Percentiles rank a stretch among this genome's conserved stretches.
These are phyloP conservation scores for Piloderma croceum DNA, from an alignment of 768 basidiomycete genomes.

Conservation along the genomic window DNA sequence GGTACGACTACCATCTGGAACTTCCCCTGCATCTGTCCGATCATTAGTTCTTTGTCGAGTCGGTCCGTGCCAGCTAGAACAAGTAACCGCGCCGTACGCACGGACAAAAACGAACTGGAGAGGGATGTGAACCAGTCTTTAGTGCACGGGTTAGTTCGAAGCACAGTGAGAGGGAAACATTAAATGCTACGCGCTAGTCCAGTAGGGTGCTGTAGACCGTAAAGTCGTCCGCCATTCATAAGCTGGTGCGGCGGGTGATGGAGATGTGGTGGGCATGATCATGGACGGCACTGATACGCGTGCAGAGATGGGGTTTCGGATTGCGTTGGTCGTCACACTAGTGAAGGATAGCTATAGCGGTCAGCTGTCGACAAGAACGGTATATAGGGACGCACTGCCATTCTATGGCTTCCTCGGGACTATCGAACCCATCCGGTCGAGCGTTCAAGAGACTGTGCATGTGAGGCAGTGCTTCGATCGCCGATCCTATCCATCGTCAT, in stretches of 20 bases:
- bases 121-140: constrained; percentile 89
- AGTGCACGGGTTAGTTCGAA: not conserved
- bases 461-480: constrained; percentile 85
- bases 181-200: constrained; percentile 60
- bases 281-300: constrained; percentile 85
- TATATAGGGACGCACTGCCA: constrained; percentile 76
- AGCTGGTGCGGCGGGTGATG: constrained; percentile 31
- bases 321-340: constrained; percentile 76
- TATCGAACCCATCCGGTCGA: constrained; percentile 81
- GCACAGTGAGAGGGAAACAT: not conserved
- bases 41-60: constrained; percentile 89
- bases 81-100: constrained; percentile 77
- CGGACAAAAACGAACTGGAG: constrained; percentile 71
- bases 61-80: constrained; percentile 91
- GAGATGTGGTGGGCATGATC: constrained; percentile 40
- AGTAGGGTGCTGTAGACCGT: constrained; percentile 79
- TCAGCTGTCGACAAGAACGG: not conserved
- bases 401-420: constrained; percentile 78
- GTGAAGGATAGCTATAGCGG: not conserved
- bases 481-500: constrained; percentile 55
- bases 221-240: constrained; percentile 85
- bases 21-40: constrained; percentile 95
- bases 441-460: constrained; percentile 87
- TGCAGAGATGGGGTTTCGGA: constrained; percentile 77
- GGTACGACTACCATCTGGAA: constrained; percentile 89